phyloP scores from a whole-genome alignment of 768 basidiomycete genomes.

The Panus rudis region DNA sequence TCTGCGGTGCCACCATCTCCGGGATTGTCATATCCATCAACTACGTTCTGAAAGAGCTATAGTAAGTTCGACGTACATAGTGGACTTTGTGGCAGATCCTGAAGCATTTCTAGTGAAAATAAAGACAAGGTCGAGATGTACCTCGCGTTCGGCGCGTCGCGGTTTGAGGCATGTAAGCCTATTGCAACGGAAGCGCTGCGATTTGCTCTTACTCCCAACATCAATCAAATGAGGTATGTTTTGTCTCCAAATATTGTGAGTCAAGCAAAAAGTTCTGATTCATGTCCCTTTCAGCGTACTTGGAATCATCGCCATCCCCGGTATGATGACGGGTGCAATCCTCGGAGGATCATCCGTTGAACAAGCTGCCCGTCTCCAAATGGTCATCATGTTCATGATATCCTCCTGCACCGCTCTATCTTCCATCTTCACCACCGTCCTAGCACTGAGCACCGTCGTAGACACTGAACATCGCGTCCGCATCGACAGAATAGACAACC shows the following conservation, averaged over 20 bases:
- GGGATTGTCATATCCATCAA: conserved; percentile 65
- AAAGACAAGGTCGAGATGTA: conserved; percentile 80
- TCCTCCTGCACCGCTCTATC: conserved; percentile 69
- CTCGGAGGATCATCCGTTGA: conserved; percentile 80
- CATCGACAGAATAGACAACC: conserved; percentile 48
- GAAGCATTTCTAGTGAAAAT: conserved; percentile 52
- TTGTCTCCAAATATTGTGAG: not conserved
- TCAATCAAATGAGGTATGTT: conserved; percentile 78
- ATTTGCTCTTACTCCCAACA: conserved; percentile 70
- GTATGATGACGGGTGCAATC: conserved; percentile 92
- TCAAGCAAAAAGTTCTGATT: not conserved
- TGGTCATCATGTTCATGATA: conserved; percentile 95
- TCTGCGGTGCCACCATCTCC: conserved; percentile 74
- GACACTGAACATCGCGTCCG: conserved; percentile 64
- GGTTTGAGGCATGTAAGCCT: conserved; percentile 78
- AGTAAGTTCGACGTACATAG: conserved; percentile 35
- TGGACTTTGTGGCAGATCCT: not conserved
- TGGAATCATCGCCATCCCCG: conserved; percentile 74
- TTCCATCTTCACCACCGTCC: conserved; percentile 54
- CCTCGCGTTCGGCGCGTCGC: conserved; percentile 78
- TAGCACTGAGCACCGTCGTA: conserved; percentile 55
- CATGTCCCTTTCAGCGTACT: conserved; percentile 43
- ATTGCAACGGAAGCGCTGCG: conserved; percentile 74
- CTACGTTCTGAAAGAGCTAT: conserved; percentile 68
- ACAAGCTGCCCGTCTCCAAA: conserved; percentile 81